Percentiles rank a stretch among this genome's conserved stretches.
These are phyloP conservation scores for Lignosus rhinocerotis DNA, from an alignment of 1,284 basidiomycete species.

Conservation along the genomic window DNA sequence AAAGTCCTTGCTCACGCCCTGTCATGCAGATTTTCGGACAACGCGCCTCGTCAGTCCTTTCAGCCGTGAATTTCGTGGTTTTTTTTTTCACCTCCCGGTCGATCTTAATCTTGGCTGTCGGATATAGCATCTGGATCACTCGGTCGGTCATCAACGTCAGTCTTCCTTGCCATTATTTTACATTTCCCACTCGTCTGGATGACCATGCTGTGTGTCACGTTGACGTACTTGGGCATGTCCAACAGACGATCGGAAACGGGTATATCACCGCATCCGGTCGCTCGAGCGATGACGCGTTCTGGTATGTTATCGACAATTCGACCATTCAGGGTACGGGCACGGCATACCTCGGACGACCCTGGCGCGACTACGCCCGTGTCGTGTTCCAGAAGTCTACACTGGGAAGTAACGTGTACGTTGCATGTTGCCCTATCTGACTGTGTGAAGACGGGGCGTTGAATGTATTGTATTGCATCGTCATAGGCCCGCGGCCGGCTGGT, in stretches of 20 bases:
- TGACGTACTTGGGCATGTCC: background rate
- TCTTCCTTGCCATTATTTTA: background rate
- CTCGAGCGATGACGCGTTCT: constrained; percentile 40
- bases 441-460: constrained; percentile 1
- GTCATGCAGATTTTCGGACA: constrained; percentile 28
- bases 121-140: constrained; percentile 29
- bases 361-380: constrained; percentile 38
- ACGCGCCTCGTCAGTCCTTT: constrained; percentile 25
- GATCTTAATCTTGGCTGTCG: background rate
- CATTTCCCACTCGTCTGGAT: background rate
- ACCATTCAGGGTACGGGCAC: constrained; percentile 48
- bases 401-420: constrained; percentile 27
- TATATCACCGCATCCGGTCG: constrained; percentile 56
- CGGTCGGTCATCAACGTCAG: constrained; percentile 30
- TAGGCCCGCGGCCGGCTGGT: constrained; percentile 28
- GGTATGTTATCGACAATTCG: constrained; percentile 51
- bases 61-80: constrained; percentile 44
- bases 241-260: constrained; percentile 38
- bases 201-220: background rate
- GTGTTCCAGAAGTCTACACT: constrained; percentile 28
- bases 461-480: background rate
- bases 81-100: background rate
- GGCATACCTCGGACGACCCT: constrained; percentile 50
- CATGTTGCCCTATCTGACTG: background rate
- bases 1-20: constrained; percentile 35